Evolutionary conservation across 441 rosid species (phyloP).

Genomic region (Pelargonium citronellum): DNA sequence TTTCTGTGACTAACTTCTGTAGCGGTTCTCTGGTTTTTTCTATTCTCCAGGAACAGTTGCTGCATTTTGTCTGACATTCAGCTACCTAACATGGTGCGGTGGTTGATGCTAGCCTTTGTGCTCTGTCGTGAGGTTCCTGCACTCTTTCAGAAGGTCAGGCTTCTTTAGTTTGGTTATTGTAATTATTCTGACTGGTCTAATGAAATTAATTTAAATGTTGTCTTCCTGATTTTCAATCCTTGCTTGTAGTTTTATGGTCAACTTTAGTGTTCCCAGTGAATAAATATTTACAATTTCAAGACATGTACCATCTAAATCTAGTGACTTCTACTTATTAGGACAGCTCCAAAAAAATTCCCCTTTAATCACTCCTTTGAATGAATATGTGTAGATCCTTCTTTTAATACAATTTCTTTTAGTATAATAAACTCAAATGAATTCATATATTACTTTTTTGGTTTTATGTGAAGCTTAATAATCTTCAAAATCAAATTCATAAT

Average conservation of each 20-base stretch:
- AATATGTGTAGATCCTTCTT: no score
- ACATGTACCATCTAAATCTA: neutral
- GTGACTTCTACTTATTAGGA: neutral
- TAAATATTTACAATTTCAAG: neutral
- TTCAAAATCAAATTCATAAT: no score
- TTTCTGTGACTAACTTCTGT: slow-evolving; percentile 2
- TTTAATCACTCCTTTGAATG: no score
- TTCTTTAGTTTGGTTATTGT: neutral
- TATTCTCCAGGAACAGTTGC: slow-evolving; percentile 52
- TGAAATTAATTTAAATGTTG: neutral
- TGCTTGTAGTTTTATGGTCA: neutral
- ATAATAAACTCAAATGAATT: no score
- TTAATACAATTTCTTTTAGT: no score
- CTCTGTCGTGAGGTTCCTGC: slow-evolving; percentile 70
- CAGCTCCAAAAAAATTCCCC: neutral
- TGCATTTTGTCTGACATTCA: slow-evolving; percentile 53
- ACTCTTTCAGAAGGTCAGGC: slow-evolving; percentile 68
- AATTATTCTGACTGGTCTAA: neutral
- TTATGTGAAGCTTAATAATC: no score
- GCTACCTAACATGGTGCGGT: slow-evolving; percentile 45
- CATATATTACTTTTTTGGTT: no score
- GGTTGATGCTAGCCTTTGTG: slow-evolving; percentile 74
- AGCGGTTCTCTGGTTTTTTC: slow-evolving; percentile 15
- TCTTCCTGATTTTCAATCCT: no score
- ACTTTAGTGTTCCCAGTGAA: neutral